phyloP scores from a whole-genome alignment of 371 early-diverging fungal genomes.

The Choanephora cucurbitarum region DNA sequence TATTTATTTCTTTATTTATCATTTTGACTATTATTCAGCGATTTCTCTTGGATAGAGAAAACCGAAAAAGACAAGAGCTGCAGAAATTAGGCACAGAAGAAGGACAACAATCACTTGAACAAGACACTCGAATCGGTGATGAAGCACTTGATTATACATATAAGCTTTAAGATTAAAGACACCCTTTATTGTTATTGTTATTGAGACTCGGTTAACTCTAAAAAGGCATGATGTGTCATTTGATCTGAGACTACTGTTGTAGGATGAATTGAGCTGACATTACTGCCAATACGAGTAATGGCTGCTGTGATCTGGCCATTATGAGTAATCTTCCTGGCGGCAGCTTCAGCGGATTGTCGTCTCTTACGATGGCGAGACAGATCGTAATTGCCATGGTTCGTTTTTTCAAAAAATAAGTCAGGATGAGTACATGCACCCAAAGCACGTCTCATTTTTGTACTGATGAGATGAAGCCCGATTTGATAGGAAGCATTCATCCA shows the following conservation, averaged over 20 bases:
- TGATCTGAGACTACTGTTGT: not conserved
- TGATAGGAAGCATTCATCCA: conserved; percentile 96
- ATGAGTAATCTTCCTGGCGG: conserved; percentile 19
- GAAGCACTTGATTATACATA: conserved; percentile 33
- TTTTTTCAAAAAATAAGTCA: conserved; percentile 55
- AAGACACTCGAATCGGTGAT: conserved; percentile 29
- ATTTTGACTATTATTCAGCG: conserved; percentile 33
- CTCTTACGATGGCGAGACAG: conserved; percentile 6
- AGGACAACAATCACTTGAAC: conserved; percentile 2
- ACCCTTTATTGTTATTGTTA: too few relatives aligned
- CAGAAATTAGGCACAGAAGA: conserved; percentile 12
- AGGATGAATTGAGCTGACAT: not conserved
- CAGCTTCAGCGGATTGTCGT: conserved; percentile 30
- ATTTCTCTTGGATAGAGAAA: conserved; percentile 24
- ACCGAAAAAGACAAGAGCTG: conserved; percentile 14
- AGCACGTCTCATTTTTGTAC: conserved; percentile 68
- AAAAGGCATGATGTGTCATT: not conserved
- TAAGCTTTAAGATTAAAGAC: conserved; percentile 32
- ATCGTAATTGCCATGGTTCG: conserved; percentile 14
- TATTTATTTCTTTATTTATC: conserved; percentile 36
- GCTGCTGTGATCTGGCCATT: conserved; percentile 25
- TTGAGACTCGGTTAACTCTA: conserved; percentile 11
- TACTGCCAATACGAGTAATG: conserved; percentile 20
- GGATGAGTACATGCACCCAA: conserved; percentile 81
- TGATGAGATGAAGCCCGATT: conserved; percentile 78